Evolutionary conservation across 2,329 filamentous ascomycete species (phyloP).

Genomic region (Emmonsia crescens): DNA sequence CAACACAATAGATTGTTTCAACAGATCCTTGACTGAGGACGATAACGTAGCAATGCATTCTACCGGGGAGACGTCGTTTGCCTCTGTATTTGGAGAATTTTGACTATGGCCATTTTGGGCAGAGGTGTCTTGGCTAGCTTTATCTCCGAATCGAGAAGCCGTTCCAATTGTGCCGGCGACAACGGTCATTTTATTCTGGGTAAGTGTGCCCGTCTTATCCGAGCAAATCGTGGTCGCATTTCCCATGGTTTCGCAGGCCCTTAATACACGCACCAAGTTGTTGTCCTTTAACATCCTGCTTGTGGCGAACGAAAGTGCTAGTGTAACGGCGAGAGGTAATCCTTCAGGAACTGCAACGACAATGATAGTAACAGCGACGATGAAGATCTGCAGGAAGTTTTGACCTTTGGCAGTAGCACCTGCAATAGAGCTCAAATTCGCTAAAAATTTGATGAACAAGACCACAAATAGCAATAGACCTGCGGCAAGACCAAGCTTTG

Average conservation of each 20-base stretch:
- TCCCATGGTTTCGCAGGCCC: constrained; percentile 54
- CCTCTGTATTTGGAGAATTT: constrained; percentile 20
- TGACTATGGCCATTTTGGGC: constrained; percentile 15
- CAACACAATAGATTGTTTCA: constrained; percentile 54
- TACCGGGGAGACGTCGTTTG: constrained; percentile 40
- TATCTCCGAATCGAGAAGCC: constrained; percentile 33
- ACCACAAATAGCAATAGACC: constrained; percentile 68
- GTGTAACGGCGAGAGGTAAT: constrained; percentile 49
- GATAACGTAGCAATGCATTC: constrained; percentile 46
- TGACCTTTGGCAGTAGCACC: constrained; percentile 43
- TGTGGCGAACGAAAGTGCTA: constrained; percentile 52
- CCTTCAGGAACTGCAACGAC: constrained; percentile 66
- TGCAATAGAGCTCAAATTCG: constrained; percentile 5
- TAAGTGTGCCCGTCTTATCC: constrained; percentile 56
- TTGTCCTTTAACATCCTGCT: constrained; percentile 54
- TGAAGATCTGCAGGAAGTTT: constrained; percentile 63
- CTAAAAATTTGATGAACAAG: constrained; percentile 64
- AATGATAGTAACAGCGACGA: constrained; percentile 68
- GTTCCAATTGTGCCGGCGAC: constrained; percentile 47
- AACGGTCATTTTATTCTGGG: constrained; percentile 53
- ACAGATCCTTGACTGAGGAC: constrained; percentile 42
- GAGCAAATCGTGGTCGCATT: constrained; percentile 55
- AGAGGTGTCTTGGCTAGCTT: constrained; percentile 18
- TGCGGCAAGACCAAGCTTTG: constrained; percentile 61
- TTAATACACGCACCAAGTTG: constrained; percentile 49